A percentile compares a stretch with the other conserved stretches of the same genome.
Conservation (phyloP, 768 basidiomycete species). For the Pholiota microspora region DNA sequence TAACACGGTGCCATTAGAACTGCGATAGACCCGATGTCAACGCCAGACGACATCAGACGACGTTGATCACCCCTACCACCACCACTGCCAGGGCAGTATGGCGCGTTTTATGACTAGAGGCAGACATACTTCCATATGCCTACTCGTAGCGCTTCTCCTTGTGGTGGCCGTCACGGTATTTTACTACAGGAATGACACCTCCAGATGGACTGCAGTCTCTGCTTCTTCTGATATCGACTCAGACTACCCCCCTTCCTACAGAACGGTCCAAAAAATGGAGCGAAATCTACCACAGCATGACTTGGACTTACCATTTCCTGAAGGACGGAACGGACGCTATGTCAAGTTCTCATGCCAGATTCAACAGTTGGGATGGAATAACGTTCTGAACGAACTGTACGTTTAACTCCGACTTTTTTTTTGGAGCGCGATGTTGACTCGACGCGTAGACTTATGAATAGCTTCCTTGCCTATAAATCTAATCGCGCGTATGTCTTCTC, state of each 20-base stretch:
- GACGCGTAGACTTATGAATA: conserved; percentile 41
- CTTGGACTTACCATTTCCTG: conserved; percentile 43
- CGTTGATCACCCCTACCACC: neutral
- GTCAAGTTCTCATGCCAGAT: conserved; percentile 45
- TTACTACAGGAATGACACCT: neutral
- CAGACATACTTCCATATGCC: neutral
- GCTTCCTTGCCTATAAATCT: conserved; percentile 46
- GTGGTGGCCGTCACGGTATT: neutral
- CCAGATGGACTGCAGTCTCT: neutral
- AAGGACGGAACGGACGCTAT: conserved; percentile 46
- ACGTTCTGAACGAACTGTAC: conserved; percentile 48
- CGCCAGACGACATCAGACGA: too few species aligned
- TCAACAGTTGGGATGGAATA: conserved; percentile 47
- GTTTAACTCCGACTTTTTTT: conserved; percentile 16
- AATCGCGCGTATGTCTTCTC: conserved; percentile 50
- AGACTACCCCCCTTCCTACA: neutral
- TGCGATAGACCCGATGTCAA: too few species aligned
- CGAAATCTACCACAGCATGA: conserved; percentile 48
- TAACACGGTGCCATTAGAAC: too few species aligned
- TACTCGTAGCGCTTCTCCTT: neutral
- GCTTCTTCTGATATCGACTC: neutral
- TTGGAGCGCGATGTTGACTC: neutral
- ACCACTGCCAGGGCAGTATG: neutral
- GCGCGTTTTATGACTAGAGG: neutral
- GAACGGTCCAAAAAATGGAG: conserved; percentile 21